A percentile compares a stretch with the other conserved stretches of the same genome.
Evolutionary conservation across 2,329 filamentous ascomycete species (phyloP).

Genomic region (Cladosporium sp.): DNA sequence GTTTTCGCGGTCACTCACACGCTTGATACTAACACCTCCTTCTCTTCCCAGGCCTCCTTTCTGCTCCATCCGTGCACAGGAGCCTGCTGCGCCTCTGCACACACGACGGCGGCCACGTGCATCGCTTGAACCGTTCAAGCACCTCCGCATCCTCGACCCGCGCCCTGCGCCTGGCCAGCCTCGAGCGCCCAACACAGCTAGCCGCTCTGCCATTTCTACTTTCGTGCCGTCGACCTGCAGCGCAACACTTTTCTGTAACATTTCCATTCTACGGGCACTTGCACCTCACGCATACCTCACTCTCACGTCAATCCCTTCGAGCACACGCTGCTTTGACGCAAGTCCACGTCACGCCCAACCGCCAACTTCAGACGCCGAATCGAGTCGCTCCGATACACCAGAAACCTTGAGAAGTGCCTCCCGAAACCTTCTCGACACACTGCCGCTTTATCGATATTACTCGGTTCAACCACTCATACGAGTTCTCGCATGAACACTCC

Average conservation of each 20-base stretch:
- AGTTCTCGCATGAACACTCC: neutral
- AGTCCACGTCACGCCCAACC: neutral
- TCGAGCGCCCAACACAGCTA: neutral
- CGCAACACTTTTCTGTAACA: neutral
- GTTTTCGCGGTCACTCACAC: neutral
- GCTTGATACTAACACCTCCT: too few species aligned
- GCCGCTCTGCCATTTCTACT: neutral
- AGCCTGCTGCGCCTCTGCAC: too few species aligned
- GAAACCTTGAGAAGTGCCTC: too few species aligned
- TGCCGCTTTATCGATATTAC: neutral
- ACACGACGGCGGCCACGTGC: too few species aligned
- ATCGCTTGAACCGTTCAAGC: neutral
- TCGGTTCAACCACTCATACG: neutral
- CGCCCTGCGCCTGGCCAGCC: slow-evolving; percentile 1
- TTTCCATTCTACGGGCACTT: neutral
- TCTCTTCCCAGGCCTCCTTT: too few species aligned
- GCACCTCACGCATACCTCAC: neutral
- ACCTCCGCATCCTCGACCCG: too few species aligned
- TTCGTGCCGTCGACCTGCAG: neutral
- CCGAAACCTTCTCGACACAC: neutral
- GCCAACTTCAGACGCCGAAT: neutral
- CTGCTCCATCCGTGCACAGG: too few species aligned
- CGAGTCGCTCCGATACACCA: neutral
- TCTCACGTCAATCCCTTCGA: neutral
- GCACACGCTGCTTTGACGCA: neutral